A percentile compares a stretch with the other conserved stretches of the same genome.
phyloP scores from a whole-genome alignment of 2,329 filamentous ascomycete genomes.

The Drechslera avenae region DNA sequence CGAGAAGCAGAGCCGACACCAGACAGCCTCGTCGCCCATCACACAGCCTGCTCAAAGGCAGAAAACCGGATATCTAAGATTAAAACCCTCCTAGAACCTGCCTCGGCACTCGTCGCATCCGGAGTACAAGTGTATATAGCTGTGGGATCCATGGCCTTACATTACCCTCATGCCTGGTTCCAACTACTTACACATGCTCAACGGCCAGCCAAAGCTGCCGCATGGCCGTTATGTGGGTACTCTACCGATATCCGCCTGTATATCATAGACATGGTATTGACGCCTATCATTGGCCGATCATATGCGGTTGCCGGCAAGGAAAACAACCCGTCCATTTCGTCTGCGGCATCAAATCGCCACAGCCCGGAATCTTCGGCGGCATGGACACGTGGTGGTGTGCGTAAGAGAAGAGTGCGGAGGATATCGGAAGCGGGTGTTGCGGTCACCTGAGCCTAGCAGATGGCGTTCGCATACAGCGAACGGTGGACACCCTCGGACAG shows the following conservation, averaged over 20 bases:
- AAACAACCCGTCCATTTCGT: not conserved
- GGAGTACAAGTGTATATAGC: not conserved
- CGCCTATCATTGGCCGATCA: too few relatives aligned
- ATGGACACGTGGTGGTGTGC: not conserved
- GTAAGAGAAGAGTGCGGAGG: not conserved
- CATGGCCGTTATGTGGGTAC: conserved; percentile 3
- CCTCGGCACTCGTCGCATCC: conserved; percentile 1
- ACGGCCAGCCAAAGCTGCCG: not conserved
- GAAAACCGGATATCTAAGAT: conserved; percentile 1
- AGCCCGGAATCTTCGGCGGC: conserved; percentile 5
- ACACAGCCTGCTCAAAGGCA: not conserved
- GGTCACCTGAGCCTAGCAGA: conserved; percentile 3
- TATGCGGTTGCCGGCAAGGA: too few relatives aligned
- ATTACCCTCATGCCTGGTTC: not conserved
- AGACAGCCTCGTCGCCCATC: conserved; percentile 1
- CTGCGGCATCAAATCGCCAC: conserved; percentile 4
- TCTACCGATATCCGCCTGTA: too few relatives aligned
- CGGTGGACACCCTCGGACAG: conserved; percentile 2
- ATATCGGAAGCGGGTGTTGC: conserved; percentile 1
- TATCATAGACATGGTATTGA: too few relatives aligned
- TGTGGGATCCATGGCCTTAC: not conserved
- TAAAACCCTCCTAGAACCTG: not conserved
- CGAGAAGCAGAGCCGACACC: conserved; percentile 2
- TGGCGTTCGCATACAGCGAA: conserved; percentile 15
- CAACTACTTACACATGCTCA: not conserved